phyloP scores from a whole-genome alignment of 2,329 filamentous ascomycete species.

The Fusarium acutatum region DNA sequence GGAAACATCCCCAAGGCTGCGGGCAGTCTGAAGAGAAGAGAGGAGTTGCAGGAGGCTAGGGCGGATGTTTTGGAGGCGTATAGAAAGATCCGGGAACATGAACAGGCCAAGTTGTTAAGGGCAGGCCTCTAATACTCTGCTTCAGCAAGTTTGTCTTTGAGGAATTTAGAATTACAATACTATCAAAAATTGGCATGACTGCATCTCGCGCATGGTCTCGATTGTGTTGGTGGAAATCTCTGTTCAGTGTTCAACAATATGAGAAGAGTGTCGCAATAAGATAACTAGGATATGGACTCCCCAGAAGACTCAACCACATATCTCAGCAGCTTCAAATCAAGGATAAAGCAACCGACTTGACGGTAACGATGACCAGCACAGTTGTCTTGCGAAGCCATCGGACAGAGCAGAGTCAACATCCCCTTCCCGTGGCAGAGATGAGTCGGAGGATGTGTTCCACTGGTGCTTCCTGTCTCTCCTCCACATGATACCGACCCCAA shows the following conservation, averaged over 20 bases:
- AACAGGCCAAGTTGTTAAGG: slow-evolving; percentile 46
- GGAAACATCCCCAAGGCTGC: slow-evolving; percentile 50
- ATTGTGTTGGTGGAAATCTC: not conserved
- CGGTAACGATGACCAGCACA: not conserved
- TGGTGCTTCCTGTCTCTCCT: not conserved
- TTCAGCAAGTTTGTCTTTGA: not conserved
- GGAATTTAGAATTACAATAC: not conserved
- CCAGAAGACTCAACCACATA: too few species aligned
- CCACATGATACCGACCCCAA: not conserved
- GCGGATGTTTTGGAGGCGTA: slow-evolving; percentile 51
- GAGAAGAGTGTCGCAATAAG: not conserved
- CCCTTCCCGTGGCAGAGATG: not conserved
- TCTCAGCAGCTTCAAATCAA: not conserved
- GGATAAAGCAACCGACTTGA: not conserved
- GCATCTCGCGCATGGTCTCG: not conserved
- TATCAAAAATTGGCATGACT: not conserved
- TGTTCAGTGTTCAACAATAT: not conserved
- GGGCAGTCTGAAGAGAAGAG: slow-evolving; percentile 51
- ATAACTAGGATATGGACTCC: not conserved
- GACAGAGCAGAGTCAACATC: not conserved
- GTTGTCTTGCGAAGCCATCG: not conserved
- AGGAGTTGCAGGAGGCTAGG: slow-evolving; percentile 49
- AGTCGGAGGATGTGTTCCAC: not conserved
- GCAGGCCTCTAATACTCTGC: slow-evolving; percentile 8
- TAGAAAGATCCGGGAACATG: slow-evolving; percentile 49